Evolutionary conservation across 2,329 filamentous ascomycete species (phyloP).

Genomic region (Trichoderma simmonsii): DNA sequence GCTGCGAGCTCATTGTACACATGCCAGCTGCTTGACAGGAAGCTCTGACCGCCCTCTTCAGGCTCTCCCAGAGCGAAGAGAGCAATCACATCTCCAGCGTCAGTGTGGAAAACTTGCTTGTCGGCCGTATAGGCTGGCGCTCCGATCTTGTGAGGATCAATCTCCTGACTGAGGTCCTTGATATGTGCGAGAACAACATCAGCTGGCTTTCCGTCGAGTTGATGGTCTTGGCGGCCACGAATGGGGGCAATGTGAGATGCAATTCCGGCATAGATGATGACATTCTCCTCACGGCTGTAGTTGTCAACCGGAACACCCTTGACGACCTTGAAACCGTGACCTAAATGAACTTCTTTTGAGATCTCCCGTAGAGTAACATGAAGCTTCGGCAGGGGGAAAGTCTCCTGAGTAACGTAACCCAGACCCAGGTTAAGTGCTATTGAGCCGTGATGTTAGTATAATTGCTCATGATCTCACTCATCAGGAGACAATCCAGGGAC

Average conservation of each 20-base stretch:
- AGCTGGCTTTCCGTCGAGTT: conserved; percentile 42
- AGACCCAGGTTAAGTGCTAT: conserved; percentile 37
- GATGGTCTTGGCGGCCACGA: conserved; percentile 52
- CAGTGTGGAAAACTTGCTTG: conserved; percentile 62
- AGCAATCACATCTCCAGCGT: conserved; percentile 57
- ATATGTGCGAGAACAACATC: conserved; percentile 59
- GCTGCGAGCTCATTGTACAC: conserved; percentile 62
- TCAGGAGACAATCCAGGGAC: neutral
- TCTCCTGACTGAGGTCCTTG: conserved; percentile 52
- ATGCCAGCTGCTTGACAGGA: conserved; percentile 54
- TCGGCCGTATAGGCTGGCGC: conserved; percentile 58
- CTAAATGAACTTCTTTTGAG: conserved; percentile 53
- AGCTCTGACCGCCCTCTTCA: conserved; percentile 53
- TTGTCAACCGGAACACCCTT: conserved; percentile 53
- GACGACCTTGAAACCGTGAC: conserved; percentile 60
- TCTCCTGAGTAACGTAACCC: conserved; percentile 42
- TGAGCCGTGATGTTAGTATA: neutral
- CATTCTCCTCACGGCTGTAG: conserved; percentile 54
- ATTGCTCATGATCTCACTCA: neutral
- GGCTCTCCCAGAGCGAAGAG: conserved; percentile 54
- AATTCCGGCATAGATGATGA: conserved; percentile 59
- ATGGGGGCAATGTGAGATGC: conserved; percentile 55
- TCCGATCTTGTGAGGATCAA: conserved; percentile 43
- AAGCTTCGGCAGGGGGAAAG: conserved; percentile 54
- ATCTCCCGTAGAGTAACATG: conserved; percentile 48